Evolutionary conservation across 78 protist genomes (phyloP), one percentile per base, ranked within the genome.

Genomic region (Dictyostelium capitatum): DNA sequence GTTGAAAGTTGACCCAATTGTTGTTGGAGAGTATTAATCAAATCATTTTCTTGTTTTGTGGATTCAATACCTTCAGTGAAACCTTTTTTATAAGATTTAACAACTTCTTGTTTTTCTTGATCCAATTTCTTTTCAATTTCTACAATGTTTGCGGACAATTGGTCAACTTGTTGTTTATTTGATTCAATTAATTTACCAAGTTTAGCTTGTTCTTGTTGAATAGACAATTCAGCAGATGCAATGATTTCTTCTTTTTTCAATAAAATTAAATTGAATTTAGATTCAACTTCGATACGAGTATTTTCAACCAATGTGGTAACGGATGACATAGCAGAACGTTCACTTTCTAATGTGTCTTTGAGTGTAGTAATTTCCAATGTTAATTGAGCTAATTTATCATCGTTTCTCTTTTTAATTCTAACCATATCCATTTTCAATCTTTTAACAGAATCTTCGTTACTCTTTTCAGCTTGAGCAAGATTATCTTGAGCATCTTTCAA

Each of bases 401-500:
- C 93, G 74, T 50, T 57, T 47, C 84, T 80, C 84, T 87, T 87
- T 70, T 87, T 87, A 15, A 72, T 57, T 25, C 79, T 53, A 51
- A 87, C 69, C 79, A 87, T 47, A 51, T 87, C 93, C 53, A 87
- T 19, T 72, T 87, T 87, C 17, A 50, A 54, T 56, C 79, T 77
- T 47, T 87, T 87, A n/a, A 64, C 19, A 6, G 50, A 54, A 9
- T 87, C 93, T 28, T 87, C 93, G n/a, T 74, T 23, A 23, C 78
- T 54, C 64, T 87, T 87, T 54, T 87, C 93, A 6, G 83, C 85
- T 77, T 75, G 84, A 23, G 80, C n/a, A 0, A 77, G 56, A 59
- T 37, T 43, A 43, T 87, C 93, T 50, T 87, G 93, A 15, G 93
- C 72, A 32, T 87, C 93, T 46, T 87, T 87, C 23, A 87, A 73